phyloP scores from a whole-genome alignment of 768 basidiomycete species.

The Termitomyces sp. region DNA sequence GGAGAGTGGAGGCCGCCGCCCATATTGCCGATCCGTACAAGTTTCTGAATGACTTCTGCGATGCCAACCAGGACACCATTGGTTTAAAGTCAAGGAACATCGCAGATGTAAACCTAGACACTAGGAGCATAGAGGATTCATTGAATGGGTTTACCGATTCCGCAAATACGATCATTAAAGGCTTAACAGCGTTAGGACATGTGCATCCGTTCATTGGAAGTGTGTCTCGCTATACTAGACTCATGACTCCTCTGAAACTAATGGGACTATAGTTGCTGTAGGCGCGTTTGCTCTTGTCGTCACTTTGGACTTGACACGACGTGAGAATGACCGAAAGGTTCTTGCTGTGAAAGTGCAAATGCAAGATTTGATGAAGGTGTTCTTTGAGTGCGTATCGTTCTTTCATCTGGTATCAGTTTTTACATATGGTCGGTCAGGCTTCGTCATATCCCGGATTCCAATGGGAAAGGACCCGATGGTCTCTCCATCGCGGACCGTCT shows the following conservation, averaged over 20 bases:
- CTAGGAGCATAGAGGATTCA: slow-evolving; percentile 24
- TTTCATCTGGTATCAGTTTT: neutral
- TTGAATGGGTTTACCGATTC: slow-evolving; percentile 26
- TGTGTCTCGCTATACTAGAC: slow-evolving; percentile 11
- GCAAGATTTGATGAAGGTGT: slow-evolving; percentile 43
- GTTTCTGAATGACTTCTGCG: slow-evolving; percentile 21
- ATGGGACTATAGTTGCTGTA: slow-evolving; percentile 34
- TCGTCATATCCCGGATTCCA: slow-evolving; percentile 21
- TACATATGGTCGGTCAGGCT: slow-evolving; percentile 19
- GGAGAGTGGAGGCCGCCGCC: neutral
- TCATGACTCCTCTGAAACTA: neutral
- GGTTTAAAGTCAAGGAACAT: slow-evolving; percentile 12
- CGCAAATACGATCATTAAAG: slow-evolving; percentile 26
- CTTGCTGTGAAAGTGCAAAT: slow-evolving; percentile 43
- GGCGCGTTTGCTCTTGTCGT: slow-evolving; percentile 47
- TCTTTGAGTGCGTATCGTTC: slow-evolving; percentile 35
- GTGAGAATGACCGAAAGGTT: slow-evolving; percentile 50
- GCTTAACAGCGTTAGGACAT: slow-evolving; percentile 28
- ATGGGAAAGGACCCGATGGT: slow-evolving; percentile 27
- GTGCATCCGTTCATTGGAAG: slow-evolving; percentile 36
- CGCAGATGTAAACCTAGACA: slow-evolving; percentile 7
- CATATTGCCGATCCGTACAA: slow-evolving; percentile 8
- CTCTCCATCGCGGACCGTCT: slow-evolving; percentile 26
- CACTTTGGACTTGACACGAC: slow-evolving; percentile 41
- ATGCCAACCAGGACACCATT: slow-evolving; percentile 14